Evolutionary conservation across 1,139 yeast species (phyloP).

Genomic region (Pichia sp.): DNA sequence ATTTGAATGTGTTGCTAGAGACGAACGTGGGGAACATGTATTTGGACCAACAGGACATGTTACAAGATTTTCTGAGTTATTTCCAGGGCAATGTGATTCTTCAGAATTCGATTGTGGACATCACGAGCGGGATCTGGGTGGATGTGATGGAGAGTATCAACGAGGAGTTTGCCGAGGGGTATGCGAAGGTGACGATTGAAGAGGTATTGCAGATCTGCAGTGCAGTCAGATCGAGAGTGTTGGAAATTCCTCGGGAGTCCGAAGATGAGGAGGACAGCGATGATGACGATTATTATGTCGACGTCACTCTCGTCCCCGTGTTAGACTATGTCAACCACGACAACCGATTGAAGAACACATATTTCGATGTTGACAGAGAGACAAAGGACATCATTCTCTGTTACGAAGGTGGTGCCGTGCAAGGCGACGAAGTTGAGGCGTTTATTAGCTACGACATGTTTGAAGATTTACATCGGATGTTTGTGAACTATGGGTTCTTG

Average conservation of each 20-base stretch:
- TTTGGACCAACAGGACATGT: constrained; percentile 29
- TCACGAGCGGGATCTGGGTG: constrained; percentile 21
- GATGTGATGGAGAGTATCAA: constrained; percentile 22
- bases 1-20: constrained; percentile 27
- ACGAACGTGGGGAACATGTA: constrained; percentile 27
- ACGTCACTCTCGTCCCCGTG: constrained; percentile 61
- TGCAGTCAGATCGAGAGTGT: constrained; percentile 55
- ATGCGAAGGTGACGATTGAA: neutral
- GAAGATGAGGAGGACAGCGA: constrained; percentile 29
- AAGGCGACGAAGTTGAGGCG: constrained; percentile 35
- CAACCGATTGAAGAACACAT: constrained; percentile 44
- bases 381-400: constrained; percentile 47
- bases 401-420: constrained; percentile 24
- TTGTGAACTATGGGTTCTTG: constrained; percentile 58
- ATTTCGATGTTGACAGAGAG: constrained; percentile 57
- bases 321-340: constrained; percentile 68
- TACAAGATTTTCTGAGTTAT: constrained; percentile 26
- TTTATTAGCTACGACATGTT: constrained; percentile 49
- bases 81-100: constrained; percentile 28
- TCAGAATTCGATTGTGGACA: constrained; percentile 14
- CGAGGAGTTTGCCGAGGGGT: constrained; percentile 15
- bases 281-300: constrained; percentile 42
- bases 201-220: constrained; percentile 40
- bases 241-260: constrained; percentile 56
- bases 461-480: constrained; percentile 47